Conservation (phyloP, 805 yeast genomes). For the Ogataea trehaloabstinens region DNA sequence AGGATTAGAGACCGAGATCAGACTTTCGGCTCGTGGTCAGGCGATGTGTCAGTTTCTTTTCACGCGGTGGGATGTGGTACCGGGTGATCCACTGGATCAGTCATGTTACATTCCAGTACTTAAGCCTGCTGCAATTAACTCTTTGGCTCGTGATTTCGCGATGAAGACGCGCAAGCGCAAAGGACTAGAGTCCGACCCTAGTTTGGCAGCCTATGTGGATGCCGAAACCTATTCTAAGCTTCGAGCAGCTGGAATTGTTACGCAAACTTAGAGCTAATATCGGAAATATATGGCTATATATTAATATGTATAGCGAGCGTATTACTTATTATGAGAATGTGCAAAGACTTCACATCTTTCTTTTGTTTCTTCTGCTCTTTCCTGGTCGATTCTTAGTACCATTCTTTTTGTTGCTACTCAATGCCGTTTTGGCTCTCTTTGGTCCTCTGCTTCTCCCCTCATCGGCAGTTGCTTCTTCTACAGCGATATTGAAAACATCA, state of each 20-base stretch:
- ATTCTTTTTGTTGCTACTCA: constrained; percentile 9
- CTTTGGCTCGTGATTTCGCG: constrained; percentile 84
- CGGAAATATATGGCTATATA: not conserved
- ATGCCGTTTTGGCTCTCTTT: constrained; percentile 62
- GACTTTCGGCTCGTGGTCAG: constrained; percentile 75
- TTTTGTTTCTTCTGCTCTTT: constrained; percentile 48
- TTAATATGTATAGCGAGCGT: not conserved
- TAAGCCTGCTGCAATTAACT: constrained; percentile 67
- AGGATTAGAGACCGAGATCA: constrained; percentile 84
- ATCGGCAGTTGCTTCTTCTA: constrained; percentile 81
- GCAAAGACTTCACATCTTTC: constrained; percentile 12
- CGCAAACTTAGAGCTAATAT: constrained; percentile 4
- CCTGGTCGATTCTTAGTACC: constrained; percentile 46
- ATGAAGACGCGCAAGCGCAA: constrained; percentile 86
- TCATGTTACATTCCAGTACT: constrained; percentile 62
- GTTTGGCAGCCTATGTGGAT: constrained; percentile 65
- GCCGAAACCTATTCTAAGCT: constrained; percentile 53
- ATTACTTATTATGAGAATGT: constrained; percentile 5
- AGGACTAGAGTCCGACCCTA: constrained; percentile 76
- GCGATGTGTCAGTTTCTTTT: constrained; percentile 69
- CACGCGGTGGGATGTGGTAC: constrained; percentile 72
- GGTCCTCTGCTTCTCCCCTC: constrained; percentile 41
- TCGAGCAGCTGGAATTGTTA: constrained; percentile 26
- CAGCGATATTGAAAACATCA: constrained; percentile 84
- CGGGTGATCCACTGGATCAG: constrained; percentile 87